Evolutionary conservation across 2,329 filamentous ascomycete species (phyloP).

Genomic region (Leptosphaerulina australis): DNA sequence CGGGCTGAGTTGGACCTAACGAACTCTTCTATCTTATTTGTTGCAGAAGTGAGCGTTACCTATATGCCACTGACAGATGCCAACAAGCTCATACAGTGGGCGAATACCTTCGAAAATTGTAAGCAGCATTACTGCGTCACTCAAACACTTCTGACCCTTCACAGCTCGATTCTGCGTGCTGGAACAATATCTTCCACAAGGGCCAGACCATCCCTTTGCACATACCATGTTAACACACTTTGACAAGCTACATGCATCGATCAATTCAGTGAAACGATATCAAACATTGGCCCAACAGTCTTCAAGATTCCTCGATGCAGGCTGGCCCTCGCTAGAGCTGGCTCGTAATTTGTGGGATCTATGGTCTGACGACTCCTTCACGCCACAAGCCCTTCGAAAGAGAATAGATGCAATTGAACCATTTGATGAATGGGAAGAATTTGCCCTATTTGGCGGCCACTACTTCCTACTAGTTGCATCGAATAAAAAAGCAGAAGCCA

Average conservation of each 20-base stretch:
- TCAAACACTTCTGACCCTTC: neutral
- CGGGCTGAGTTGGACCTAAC: constrained; percentile 63
- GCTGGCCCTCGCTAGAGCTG: constrained; percentile 68
- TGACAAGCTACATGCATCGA: constrained; percentile 75
- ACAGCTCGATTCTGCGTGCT: constrained; percentile 81
- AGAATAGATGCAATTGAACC: constrained; percentile 74
- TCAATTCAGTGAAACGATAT: constrained; percentile 76
- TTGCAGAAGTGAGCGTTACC: constrained; percentile 88
- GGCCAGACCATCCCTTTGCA: constrained; percentile 80
- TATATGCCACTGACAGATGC: constrained; percentile 81
- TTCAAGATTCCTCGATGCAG: constrained; percentile 69
- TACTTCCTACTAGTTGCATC: constrained; percentile 78
- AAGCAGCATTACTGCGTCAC: constrained; percentile 28
- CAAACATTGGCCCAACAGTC: constrained; percentile 69
- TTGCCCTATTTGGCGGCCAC: constrained; percentile 81
- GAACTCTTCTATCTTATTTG: constrained; percentile 72
- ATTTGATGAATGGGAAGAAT: constrained; percentile 97
- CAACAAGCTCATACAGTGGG: constrained; percentile 78
- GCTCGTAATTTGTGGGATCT: constrained; percentile 77
- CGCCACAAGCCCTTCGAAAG: constrained; percentile 64
- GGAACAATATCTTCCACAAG: constrained; percentile 84
- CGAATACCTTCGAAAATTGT: constrained; percentile 72
- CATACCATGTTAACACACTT: constrained; percentile 85
- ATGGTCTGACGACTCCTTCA: constrained; percentile 74
- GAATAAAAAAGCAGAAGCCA: constrained; percentile 40